phyloP scores from a whole-genome alignment of 176 grass and related monocot species.

The Carex myosuroides region DNA sequence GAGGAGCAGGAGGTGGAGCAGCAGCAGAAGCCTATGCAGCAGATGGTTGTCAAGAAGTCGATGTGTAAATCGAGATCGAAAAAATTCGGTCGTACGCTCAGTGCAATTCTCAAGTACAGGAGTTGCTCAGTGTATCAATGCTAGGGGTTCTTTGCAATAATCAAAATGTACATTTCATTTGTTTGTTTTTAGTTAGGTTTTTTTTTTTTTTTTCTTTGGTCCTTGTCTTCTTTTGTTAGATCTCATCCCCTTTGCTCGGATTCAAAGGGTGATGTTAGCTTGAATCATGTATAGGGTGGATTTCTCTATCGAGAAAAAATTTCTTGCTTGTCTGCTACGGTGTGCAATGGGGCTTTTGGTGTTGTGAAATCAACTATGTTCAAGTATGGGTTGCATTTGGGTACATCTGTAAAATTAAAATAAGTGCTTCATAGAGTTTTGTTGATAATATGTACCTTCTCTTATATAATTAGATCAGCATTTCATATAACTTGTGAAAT shows the following conservation, averaged over 20 bases:
- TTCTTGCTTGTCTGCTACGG: neutral
- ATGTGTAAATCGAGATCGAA: constrained; percentile 78
- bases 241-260: constrained; percentile 12
- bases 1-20: constrained; percentile 29
- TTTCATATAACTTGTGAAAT: constrained; percentile 2
- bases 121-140: constrained; percentile 89
- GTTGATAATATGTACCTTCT: neutral
- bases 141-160: constrained; percentile 33
- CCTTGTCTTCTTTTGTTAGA: constrained; percentile 16
- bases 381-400: neutral
- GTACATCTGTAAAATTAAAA: neutral
- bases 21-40: constrained; percentile 23
- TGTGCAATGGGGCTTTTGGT: neutral
- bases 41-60: constrained; percentile 23
- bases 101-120: constrained; percentile 75
- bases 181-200: constrained; percentile 19
- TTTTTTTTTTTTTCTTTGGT: neutral
- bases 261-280: constrained; percentile 25
- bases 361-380: constrained; percentile 9
- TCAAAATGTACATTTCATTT: constrained; percentile 41
- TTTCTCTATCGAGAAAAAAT: constrained; percentile 17
- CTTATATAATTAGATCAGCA: neutral
- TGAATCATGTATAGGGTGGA: constrained; percentile 13
- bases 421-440: too few species aligned
- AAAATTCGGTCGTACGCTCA: constrained; percentile 77